Conservation (phyloP, 208 protist species). For the Leishmania mexicana region DNA sequence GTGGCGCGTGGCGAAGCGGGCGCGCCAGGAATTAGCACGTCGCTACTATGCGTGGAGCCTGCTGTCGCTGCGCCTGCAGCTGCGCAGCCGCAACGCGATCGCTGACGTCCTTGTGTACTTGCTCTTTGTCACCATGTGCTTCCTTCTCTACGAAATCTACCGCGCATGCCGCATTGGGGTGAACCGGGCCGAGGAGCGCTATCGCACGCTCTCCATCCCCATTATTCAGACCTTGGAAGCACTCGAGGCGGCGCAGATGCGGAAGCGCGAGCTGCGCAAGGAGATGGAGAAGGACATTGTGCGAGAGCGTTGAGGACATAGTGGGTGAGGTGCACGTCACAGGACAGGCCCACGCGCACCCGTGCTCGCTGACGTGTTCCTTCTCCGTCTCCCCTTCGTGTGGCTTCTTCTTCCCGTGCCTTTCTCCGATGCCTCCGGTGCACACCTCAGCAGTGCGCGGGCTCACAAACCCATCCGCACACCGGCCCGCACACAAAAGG, state of each 20-base stretch:
- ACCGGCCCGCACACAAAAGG: not conserved
- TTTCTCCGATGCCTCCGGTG: not conserved
- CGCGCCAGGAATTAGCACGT: conserved; percentile 34
- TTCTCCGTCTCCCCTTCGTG: not conserved
- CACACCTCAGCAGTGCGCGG: not conserved
- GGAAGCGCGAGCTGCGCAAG: conserved; percentile 38
- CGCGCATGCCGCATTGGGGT: conserved; percentile 78
- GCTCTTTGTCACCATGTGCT: conserved; percentile 62
- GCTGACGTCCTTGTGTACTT: conserved; percentile 77
- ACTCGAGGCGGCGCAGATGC: conserved; percentile 66
- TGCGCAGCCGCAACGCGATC: conserved; percentile 66
- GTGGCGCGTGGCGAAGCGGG: conserved; percentile 38
- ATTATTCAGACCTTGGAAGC: conserved; percentile 83
- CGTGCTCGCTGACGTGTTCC: not conserved
- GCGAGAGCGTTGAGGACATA: conserved; percentile 12
- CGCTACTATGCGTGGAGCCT: conserved; percentile 70
- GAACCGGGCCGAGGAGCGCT: conserved; percentile 74
- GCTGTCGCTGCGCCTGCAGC: conserved; percentile 58
- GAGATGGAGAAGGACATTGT: conserved; percentile 86
- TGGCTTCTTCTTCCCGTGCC: not conserved
- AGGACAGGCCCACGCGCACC: not conserved
- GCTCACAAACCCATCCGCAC: not conserved
- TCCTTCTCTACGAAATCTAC: conserved; percentile 85
- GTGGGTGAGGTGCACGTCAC: not conserved
- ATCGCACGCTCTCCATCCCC: conserved; percentile 73